Evolutionary conservation across 306 rosid species (phyloP).

Genomic region (Vigna hirtella): DNA sequence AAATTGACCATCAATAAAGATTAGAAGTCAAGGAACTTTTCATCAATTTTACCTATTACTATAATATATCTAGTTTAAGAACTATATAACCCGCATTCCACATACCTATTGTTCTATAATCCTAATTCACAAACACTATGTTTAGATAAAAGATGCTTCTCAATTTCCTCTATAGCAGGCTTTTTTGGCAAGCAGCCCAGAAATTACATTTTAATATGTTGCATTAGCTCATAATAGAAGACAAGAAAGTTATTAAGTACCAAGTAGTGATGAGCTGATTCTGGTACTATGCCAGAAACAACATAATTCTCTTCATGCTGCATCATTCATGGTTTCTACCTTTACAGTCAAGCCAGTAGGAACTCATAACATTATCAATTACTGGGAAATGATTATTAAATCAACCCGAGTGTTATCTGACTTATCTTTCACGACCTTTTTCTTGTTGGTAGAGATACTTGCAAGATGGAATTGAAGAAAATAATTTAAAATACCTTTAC

Average conservation of each 20-base stretch:
- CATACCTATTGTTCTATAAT: conserved; percentile 18
- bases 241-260: conserved; percentile 23
- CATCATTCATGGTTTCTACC: not conserved
- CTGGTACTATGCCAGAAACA: conserved; percentile 5
- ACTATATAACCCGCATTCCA: not conserved
- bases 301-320: conserved; percentile 6
- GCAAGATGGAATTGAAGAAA: conserved; percentile 29
- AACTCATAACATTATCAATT: conserved; percentile 1
- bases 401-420: conserved; percentile 27
- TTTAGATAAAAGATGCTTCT: conserved; percentile 12
- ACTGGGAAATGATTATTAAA: conserved; percentile 20
- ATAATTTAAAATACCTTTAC: conserved; percentile 72
- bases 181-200: conserved; percentile 24
- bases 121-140: conserved; percentile 3
- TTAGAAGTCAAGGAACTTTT: not conserved
- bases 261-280: not conserved
- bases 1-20: not conserved
- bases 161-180: conserved; percentile 24
- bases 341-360: conserved; percentile 23
- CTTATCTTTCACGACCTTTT: conserved; percentile 8
- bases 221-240: conserved; percentile 17
- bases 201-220: conserved; percentile 19
- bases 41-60: conserved; percentile 24
- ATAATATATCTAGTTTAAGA: not conserved
- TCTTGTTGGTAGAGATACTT: conserved; percentile 21